A percentile compares a stretch with the other conserved stretches of the same genome.
These are phyloP conservation scores for Spathaspora sp. DNA, from an alignment of 1,139 yeast species.

Conservation along the genomic window DNA sequence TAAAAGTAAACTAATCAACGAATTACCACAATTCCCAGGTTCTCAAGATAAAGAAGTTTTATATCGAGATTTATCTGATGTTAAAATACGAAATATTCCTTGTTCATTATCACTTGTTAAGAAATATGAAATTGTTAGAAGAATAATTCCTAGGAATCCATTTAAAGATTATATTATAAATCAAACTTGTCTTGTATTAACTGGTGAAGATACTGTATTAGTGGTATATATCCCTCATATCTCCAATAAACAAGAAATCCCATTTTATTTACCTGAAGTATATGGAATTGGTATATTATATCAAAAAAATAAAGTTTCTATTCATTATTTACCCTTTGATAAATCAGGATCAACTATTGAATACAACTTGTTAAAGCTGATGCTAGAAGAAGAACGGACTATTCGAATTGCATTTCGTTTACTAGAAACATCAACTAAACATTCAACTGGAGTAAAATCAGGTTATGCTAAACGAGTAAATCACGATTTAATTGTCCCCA, in stretches of 20 bases:
- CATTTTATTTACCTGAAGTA: conserved; percentile 86
- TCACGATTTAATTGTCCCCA: conserved; percentile 84
- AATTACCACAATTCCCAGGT: conserved; percentile 34
- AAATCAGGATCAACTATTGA: conserved; percentile 21
- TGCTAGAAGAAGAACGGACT: conserved; percentile 57
- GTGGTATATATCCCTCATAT: conserved; percentile 81
- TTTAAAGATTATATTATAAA: conserved; percentile 78
- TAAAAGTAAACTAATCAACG: conserved; percentile 32
- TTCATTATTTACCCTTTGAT: conserved; percentile 75
- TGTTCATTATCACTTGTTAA: conserved; percentile 32
- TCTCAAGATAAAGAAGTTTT: conserved; percentile 31
- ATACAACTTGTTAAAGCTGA: conserved; percentile 24
- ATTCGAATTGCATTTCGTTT: conserved; percentile 80
- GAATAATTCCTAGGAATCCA: conserved; percentile 88
- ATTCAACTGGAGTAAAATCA: conserved; percentile 75
- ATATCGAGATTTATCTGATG: conserved; percentile 55
- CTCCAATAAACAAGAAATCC: conserved; percentile 57
- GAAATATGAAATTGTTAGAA: conserved; percentile 60
- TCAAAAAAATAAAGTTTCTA: conserved; percentile 54
- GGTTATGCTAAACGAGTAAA: conserved; percentile 88
- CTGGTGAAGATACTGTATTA: conserved; percentile 33
- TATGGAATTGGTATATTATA: conserved; percentile 75
- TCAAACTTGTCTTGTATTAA: conserved; percentile 70
- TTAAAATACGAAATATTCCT: conserved; percentile 48
- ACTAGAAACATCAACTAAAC: conserved; percentile 77